Conservation (phyloP, 257 asterid species). For the Solanum virginianum region DNA sequence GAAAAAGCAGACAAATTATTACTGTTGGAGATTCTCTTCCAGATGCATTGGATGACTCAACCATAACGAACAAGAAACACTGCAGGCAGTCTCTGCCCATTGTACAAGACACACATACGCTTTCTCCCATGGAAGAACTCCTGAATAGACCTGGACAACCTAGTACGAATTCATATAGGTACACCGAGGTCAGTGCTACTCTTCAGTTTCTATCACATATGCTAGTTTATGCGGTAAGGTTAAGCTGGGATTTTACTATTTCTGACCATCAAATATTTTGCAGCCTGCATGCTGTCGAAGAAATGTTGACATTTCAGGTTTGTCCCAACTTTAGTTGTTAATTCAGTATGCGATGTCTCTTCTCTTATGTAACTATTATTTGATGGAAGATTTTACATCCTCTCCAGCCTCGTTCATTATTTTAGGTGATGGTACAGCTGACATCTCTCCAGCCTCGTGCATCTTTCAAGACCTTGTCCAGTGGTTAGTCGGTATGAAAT, state of each 20-base stretch:
- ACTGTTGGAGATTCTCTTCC: conserved; percentile 20
- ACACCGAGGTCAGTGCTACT: conserved; percentile 6
- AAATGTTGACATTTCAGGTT: conserved; percentile 48
- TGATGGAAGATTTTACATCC: conserved; percentile 13
- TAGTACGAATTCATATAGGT: neutral
- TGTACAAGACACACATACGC: conserved; percentile 5
- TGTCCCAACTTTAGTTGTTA: neutral
- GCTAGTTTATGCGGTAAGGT: neutral
- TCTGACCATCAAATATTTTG: conserved; percentile 11
- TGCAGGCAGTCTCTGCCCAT: conserved; percentile 6
- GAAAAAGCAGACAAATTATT: conserved; percentile 7
- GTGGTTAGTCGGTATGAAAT: conserved; percentile 54
- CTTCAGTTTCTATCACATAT: conserved; percentile 25
- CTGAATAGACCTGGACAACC: neutral
- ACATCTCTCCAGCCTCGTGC: conserved; percentile 29
- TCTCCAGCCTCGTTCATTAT: conserved; percentile 16
- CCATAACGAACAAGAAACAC: conserved; percentile 22
- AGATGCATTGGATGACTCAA: neutral
- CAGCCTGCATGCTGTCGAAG: conserved; percentile 71
- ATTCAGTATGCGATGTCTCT: neutral
- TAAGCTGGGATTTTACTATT: neutral
- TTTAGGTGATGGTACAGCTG: conserved; percentile 36
- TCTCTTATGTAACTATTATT: neutral
- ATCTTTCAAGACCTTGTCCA: conserved; percentile 63
- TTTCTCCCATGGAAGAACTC: neutral